Percentiles rank a stretch among this genome's conserved stretches.
These are phyloP conservation scores for Lolium rigidum DNA, from an alignment of 176 grass and related monocot species.

Conservation along the genomic window DNA sequence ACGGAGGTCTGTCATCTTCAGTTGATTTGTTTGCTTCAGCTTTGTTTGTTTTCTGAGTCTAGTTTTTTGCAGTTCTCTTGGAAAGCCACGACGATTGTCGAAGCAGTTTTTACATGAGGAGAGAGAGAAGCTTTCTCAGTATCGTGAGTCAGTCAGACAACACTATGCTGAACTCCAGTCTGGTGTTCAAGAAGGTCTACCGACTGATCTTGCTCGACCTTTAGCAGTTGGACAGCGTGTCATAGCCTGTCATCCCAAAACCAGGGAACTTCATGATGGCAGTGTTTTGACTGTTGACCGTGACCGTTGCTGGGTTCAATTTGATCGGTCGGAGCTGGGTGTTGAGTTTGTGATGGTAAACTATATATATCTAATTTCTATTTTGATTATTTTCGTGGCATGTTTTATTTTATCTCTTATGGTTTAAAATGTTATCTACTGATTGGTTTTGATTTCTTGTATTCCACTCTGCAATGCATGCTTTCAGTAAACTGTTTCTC, in stretches of 20 bases:
- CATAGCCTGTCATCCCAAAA: slow-evolving; percentile 92
- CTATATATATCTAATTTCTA: slow-evolving; percentile 22
- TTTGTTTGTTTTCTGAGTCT: slow-evolving; percentile 30
- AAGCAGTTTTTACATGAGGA: slow-evolving; percentile 89
- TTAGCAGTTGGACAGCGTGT: slow-evolving; percentile 87
- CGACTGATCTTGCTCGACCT: slow-evolving; percentile 85
- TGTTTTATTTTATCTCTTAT: slow-evolving; percentile 26
- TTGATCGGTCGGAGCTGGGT: slow-evolving; percentile 82
- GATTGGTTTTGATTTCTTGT: slow-evolving; percentile 26
- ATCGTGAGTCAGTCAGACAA: slow-evolving; percentile 87
- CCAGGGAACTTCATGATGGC: slow-evolving; percentile 96
- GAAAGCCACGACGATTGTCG: slow-evolving; percentile 91
- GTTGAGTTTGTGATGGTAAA: slow-evolving; percentile 91
- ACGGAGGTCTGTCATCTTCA: slow-evolving; percentile 65
- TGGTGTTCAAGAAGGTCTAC: slow-evolving; percentile 86
- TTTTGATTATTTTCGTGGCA: not conserved
- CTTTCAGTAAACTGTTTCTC: slow-evolving; percentile 22
- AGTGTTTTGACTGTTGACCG: slow-evolving; percentile 77
- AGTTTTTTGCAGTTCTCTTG: slow-evolving; percentile 86
- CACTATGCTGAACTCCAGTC: slow-evolving; percentile 87
- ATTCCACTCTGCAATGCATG: slow-evolving; percentile 6
- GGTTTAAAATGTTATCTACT: slow-evolving; percentile 25
- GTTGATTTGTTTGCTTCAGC: slow-evolving; percentile 34
- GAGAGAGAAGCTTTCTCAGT: slow-evolving; percentile 83
- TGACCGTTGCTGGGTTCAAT: slow-evolving; percentile 79